Conservation (phyloP, 495 filamentous ascomycete species). For the Aspergillus sclerotiicarbonarius region DNA sequence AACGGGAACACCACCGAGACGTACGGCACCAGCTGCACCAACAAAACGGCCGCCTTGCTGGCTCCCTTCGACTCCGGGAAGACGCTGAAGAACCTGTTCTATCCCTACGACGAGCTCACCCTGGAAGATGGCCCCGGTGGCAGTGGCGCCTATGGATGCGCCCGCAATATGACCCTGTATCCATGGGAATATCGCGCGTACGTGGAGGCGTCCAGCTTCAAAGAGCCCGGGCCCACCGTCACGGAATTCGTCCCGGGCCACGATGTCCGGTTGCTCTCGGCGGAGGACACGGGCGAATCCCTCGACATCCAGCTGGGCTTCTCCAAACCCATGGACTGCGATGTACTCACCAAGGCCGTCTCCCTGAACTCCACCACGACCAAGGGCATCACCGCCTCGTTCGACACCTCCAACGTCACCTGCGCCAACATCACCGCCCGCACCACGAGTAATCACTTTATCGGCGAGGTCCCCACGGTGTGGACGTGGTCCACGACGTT, state of each 20-base stretch:
- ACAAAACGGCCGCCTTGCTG: conserved; percentile 35
- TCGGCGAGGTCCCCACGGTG: conserved; percentile 30
- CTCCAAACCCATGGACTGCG: conserved; percentile 52
- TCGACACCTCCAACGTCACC: conserved; percentile 27
- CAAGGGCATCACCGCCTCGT: conserved; percentile 19
- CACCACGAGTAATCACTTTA: conserved; percentile 13
- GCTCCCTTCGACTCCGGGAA: conserved; percentile 41
- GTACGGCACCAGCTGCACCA: conserved; percentile 42
- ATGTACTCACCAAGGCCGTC: conserved; percentile 41
- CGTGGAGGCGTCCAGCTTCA: conserved; percentile 44
- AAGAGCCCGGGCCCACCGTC: conserved; percentile 52
- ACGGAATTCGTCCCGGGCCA: conserved; percentile 60
- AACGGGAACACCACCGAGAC: conserved; percentile 45
- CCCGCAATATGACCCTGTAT: conserved; percentile 44
- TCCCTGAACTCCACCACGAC: conserved; percentile 45
- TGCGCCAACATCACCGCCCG: conserved; percentile 22
- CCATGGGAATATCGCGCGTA: conserved; percentile 60
- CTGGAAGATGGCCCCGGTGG: conserved; percentile 24
- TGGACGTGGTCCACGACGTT: conserved; percentile 43
- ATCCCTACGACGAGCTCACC: conserved; percentile 49
- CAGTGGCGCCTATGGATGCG: conserved; percentile 37
- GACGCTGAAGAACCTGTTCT: conserved; percentile 49
- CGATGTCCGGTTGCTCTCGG: conserved; percentile 51
- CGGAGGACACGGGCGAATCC: conserved; percentile 20
- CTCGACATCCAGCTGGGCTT: conserved; percentile 19